These are phyloP conservation scores for Chaetomiaceae sp. DNA, from an alignment of 2,329 filamentous ascomycete genomes.

Conservation along the genomic window DNA sequence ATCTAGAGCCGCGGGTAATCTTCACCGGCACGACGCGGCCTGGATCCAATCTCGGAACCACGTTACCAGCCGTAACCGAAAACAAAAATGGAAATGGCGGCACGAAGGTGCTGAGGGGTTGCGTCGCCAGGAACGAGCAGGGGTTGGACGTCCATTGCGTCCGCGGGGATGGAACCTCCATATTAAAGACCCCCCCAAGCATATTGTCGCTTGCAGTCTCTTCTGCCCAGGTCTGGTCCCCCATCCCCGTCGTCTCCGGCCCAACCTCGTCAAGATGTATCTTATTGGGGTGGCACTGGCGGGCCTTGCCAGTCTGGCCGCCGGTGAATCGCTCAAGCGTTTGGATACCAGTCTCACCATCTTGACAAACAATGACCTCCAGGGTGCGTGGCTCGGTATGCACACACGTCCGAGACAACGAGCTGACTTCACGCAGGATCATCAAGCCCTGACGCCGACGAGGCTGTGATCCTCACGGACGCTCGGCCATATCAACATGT, in stretches of 20 bases:
- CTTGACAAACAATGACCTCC: conserved; percentile 40
- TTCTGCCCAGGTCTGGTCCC: background rate
- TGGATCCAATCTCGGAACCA: conserved; percentile 7
- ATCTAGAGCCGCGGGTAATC: conserved; percentile 10
- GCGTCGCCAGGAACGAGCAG: background rate
- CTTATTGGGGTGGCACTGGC: conserved; percentile 2
- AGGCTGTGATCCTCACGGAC: conserved; percentile 36
- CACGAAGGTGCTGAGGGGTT: background rate
- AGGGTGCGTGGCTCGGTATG: conserved; percentile 29
- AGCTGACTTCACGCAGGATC: conserved; percentile 29
- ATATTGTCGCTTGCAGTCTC: background rate
- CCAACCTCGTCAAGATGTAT: conserved; percentile 7
- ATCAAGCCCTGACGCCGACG: conserved; percentile 31
- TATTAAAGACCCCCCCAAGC: conserved; percentile 8
- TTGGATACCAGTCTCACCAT: conserved; percentile 37
- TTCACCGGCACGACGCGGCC: background rate
- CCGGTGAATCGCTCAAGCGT: conserved; percentile 31
- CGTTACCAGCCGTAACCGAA: background rate
- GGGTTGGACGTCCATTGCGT: background rate
- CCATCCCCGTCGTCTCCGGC: background rate
- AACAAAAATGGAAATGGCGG: conserved; percentile 3
- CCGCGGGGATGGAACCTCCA: conserved; percentile 5
- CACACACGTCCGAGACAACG: background rate
- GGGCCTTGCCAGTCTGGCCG: conserved; percentile 17
- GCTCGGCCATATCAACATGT: conserved; percentile 28